Conservation (phyloP, 169 alveolate species). For the Plasmodium inui region DNA sequence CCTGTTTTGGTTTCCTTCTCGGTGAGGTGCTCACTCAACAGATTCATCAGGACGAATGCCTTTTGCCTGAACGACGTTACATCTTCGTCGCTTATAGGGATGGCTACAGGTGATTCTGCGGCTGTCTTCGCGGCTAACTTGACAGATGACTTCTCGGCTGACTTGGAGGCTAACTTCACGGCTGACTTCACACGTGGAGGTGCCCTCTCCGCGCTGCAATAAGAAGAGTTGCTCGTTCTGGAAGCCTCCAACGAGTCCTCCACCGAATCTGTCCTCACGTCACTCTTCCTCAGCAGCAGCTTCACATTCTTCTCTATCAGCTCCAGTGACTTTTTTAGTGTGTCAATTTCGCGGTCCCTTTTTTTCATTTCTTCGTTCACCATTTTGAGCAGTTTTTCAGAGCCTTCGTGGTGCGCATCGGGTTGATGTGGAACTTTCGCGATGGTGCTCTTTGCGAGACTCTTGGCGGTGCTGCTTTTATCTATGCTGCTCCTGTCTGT, state of each 20-base stretch:
- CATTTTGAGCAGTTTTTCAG: neutral
- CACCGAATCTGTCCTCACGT: neutral
- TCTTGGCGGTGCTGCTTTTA: neutral
- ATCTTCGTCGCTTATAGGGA: neutral
- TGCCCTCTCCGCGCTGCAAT: neutral
- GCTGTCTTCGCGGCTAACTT: neutral
- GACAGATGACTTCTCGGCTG: neutral
- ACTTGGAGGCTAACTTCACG: neutral
- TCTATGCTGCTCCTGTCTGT: neutral
- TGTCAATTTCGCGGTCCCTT: conserved; percentile 20
- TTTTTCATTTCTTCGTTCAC: conserved; percentile 9
- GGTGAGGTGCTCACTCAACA: neutral
- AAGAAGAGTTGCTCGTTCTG: neutral
- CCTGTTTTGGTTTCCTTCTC: neutral
- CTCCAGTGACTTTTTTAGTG: neutral
- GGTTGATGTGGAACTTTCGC: neutral
- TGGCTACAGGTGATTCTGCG: too few relatives aligned
- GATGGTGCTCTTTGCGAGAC: neutral
- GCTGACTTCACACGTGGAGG: neutral
- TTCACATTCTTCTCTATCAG: conserved; percentile 18
- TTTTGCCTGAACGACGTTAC: conserved; percentile 8
- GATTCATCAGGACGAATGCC: neutral
- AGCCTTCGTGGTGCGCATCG: neutral
- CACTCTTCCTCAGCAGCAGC: neutral
- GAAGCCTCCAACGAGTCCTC: neutral